Conservation (phyloP, 371 early-diverging fungal genomes). For the Circinella minor region DNA sequence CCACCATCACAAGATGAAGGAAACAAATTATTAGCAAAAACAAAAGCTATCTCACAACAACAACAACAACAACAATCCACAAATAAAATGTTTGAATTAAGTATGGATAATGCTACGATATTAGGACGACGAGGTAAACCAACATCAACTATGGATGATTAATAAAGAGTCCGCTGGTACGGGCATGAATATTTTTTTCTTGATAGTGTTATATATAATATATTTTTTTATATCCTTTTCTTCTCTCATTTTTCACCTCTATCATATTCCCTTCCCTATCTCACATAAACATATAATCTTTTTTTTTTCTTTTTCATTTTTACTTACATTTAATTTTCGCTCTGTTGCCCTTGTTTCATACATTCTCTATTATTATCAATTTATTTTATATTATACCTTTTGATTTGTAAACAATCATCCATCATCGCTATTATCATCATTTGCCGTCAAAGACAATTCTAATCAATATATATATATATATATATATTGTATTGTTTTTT, state of each 20-base stretch:
- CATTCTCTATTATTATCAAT: no score
- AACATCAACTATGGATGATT: neutral
- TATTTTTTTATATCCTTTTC: neutral
- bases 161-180: conserved; percentile 8
- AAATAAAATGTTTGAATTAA: conserved; percentile 19
- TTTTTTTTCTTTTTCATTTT: no score
- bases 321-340: no score
- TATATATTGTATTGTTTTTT: no score
- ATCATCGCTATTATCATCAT: neutral
- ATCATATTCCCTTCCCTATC: no score
- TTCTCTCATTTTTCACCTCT: neutral
- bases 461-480: no score
- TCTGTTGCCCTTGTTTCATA: no score
- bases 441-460: neutral
- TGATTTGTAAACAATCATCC: neutral
- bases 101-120: conserved; percentile 21
- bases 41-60: neutral
- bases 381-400: neutral
- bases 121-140: conserved; percentile 21
- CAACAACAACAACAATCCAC: no score
- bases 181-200: neutral
- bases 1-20: conserved; percentile 18
- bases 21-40: conserved; percentile 10
- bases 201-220: neutral
- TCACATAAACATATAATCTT: no score